Conservation (phyloP, 2,329 filamentous ascomycete genomes). For the Claviceps sp. region DNA sequence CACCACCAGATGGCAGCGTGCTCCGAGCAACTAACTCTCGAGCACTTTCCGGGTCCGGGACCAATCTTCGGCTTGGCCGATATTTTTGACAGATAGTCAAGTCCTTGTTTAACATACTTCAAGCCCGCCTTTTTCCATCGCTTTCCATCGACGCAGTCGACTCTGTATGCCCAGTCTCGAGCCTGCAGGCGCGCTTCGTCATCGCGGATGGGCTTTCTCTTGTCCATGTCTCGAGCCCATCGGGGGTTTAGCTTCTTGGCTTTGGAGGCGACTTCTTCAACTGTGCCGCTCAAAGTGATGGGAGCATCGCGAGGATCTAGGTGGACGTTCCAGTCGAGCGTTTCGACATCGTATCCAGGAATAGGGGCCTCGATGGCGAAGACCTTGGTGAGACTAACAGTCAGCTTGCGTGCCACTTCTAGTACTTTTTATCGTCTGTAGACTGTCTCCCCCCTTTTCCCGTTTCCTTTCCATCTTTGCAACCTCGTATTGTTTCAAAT, state of each 20-base stretch:
- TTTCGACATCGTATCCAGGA: not conserved
- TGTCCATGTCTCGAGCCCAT: not conserved
- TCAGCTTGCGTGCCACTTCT: not conserved
- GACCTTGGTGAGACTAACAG: not conserved
- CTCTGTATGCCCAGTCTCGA: not conserved
- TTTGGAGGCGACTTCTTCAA: not conserved
- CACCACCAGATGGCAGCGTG: constrained; percentile 2
- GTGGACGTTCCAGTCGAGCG: not conserved
- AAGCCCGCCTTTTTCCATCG: not conserved
- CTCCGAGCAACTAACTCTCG: not conserved
- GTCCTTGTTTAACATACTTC: no score
- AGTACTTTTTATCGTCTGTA: not conserved
- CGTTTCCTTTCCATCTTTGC: no score
- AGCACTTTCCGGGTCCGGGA: not conserved
- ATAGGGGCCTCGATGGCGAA: not conserved
- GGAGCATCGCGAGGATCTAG: not conserved
- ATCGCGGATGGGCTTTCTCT: not conserved
- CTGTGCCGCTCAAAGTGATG: not conserved
- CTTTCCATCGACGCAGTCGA: not conserved
- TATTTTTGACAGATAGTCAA: not conserved
- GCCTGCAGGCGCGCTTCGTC: not conserved
- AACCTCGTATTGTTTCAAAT: no score
- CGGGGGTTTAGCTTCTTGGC: not conserved
- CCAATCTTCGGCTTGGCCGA: not conserved
- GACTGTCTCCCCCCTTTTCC: not conserved